phyloP scores from a whole-genome alignment of 140 eudicot genomes.

The Bidens hawaiensis region DNA sequence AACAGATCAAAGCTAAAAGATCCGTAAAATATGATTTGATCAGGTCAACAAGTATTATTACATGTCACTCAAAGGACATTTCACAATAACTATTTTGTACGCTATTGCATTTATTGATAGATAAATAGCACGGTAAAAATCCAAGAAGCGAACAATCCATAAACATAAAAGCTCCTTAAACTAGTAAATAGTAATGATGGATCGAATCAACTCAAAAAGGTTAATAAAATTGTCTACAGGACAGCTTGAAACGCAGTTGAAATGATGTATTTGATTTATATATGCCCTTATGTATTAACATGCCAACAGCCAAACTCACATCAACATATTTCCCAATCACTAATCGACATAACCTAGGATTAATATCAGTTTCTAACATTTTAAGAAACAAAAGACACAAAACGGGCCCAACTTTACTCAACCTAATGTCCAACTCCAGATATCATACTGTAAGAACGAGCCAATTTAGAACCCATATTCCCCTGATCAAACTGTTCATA shows the following conservation, averaged over 20 bases:
- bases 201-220: constrained; percentile 16
- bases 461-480: constrained; percentile 38
- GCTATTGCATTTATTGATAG: neutral
- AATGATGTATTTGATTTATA: constrained; percentile 37
- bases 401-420: constrained; percentile 18
- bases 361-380: constrained; percentile 40
- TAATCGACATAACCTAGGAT: constrained; percentile 39
- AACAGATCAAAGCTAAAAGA: neutral
- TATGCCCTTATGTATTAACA: constrained; percentile 63
- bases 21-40: no score
- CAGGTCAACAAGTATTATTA: constrained; percentile 4
- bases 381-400: constrained; percentile 24
- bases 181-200: neutral
- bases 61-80: constrained; percentile 6
- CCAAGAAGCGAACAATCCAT: no score
- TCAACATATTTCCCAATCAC: constrained; percentile 35
- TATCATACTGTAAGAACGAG: constrained; percentile 75
- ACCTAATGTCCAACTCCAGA: constrained; percentile 58
- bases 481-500: constrained; percentile 39
- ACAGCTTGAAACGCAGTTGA: constrained; percentile 24
- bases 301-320: constrained; percentile 38
- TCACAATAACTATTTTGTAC: neutral
- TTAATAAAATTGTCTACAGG: constrained; percentile 13
- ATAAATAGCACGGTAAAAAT: no score
- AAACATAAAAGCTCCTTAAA: constrained; percentile 10